Evolutionary conservation across 495 filamentous ascomycete genomes (phyloP).

Genomic region (Podospora sp.): DNA sequence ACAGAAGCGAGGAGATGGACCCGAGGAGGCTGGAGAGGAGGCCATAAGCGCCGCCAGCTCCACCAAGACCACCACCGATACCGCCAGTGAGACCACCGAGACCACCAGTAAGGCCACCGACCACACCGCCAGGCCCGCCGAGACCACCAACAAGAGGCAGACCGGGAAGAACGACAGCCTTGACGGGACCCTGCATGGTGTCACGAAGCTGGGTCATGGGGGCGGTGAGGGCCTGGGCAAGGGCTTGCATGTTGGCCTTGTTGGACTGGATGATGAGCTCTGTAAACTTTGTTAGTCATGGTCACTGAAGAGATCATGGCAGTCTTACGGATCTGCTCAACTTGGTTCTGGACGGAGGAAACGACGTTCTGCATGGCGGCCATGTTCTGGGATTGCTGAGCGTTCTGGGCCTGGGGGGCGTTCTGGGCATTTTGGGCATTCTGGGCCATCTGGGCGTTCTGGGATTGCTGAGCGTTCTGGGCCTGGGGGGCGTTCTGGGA

Average conservation of each 20-base stretch:
- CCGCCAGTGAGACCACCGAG: constrained; percentile 61
- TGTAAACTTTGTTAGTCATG: neutral
- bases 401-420: constrained; percentile 7
- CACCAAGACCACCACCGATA: neutral
- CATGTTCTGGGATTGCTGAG: neutral
- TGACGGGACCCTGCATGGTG: constrained; percentile 16
- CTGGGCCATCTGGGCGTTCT: constrained; percentile 4
- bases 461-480: constrained; percentile 6
- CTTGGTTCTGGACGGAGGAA: constrained; percentile 14
- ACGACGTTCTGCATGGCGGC: constrained; percentile 14
- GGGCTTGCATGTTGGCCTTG: constrained; percentile 8
- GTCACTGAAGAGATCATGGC: neutral
- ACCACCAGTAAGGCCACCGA: constrained; percentile 72
- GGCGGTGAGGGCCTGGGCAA: constrained; percentile 10
- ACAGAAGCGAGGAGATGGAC: neutral
- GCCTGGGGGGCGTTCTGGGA: constrained; percentile 3
- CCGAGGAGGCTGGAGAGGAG: constrained; percentile 12
- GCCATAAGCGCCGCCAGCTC: constrained; percentile 11
- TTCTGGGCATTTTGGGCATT: no score
- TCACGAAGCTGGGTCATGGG: constrained; percentile 21
- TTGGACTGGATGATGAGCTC: constrained; percentile 20
- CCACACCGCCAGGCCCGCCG: constrained; percentile 51
- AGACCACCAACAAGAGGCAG: neutral
- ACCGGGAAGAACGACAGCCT: constrained; percentile 11
- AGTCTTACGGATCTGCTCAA: constrained; percentile 24